A percentile compares a stretch with the other conserved stretches of the same genome.
Evolutionary conservation across 2,329 filamentous ascomycete species (phyloP).

Genomic region (Talaromyces sp.): DNA sequence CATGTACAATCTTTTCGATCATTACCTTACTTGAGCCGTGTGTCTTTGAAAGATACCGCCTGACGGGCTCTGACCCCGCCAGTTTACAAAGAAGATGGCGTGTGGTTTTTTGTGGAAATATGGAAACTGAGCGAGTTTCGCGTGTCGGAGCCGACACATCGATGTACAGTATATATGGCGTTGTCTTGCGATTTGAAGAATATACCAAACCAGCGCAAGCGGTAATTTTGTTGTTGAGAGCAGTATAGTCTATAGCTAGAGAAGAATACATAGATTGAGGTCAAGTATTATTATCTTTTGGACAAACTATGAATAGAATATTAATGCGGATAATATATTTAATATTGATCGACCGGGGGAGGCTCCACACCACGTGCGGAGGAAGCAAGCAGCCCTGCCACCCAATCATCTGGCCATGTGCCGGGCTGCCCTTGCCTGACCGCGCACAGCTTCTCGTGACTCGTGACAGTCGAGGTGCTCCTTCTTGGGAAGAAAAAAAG

Average conservation of each 20-base stretch:
- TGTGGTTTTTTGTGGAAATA: not conserved
- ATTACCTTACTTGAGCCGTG: not conserved
- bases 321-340: too few relatives aligned
- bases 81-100: not conserved
- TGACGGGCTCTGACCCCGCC: not conserved
- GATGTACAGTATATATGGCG: not conserved
- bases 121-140: not conserved
- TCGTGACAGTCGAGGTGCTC: not conserved
- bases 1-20: not conserved
- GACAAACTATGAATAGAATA: too few relatives aligned
- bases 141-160: not conserved
- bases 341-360: not conserved
- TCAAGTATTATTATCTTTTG: too few relatives aligned
- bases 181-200: not conserved
- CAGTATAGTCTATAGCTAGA: not conserved
- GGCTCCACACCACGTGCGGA: not conserved
- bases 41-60: not conserved
- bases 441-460: not conserved
- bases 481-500: too few relatives aligned
- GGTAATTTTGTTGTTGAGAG: not conserved
- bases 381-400: not conserved
- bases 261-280: not conserved
- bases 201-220: not conserved
- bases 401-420: not conserved
- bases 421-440: not conserved